A percentile compares a stretch with the other conserved stretches of the same genome.
These are phyloP conservation scores for Monosporozyma aerobia DNA, from an alignment of 805 yeast genomes.

Conservation along the genomic window DNA sequence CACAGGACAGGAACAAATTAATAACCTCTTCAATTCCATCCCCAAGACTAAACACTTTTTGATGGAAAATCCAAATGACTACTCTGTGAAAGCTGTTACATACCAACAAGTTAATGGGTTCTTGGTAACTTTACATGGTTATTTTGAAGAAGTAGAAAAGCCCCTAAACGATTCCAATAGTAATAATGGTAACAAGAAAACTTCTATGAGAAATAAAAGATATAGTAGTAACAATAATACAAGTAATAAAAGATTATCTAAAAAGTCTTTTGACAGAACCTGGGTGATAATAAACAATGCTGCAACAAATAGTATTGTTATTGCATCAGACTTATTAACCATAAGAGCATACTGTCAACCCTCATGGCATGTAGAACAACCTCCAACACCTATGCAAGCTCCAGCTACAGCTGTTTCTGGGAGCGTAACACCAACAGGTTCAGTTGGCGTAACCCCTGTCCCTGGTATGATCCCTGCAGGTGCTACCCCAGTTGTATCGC, in stretches of 20 bases:
- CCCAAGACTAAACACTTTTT: conserved; percentile 78
- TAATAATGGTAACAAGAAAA: conserved; percentile 13
- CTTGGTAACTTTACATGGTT: conserved; percentile 79
- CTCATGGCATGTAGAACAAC: conserved; percentile 39
- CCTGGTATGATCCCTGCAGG: conserved; percentile 1
- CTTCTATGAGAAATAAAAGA: conserved; percentile 19
- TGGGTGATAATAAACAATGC: conserved; percentile 60
- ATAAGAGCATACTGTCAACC: conserved; percentile 53
- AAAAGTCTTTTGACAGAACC: conserved; percentile 79
- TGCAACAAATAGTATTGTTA: conserved; percentile 46
- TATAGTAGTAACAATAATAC: conserved; percentile 24
- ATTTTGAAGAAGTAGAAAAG: conserved; percentile 56
- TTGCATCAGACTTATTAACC: conserved; percentile 76
- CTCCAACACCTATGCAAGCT: background rate
- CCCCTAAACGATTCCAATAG: conserved; percentile 36
- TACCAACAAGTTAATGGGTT: conserved; percentile 68
- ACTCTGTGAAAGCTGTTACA: conserved; percentile 72
- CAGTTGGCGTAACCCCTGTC: background rate
- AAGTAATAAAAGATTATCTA: conserved; percentile 34
- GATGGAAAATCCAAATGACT: conserved; percentile 50
- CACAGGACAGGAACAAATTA: conserved; percentile 61
- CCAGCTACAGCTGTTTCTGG: background rate
- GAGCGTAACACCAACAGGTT: conserved; percentile 6
- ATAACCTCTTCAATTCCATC: conserved; percentile 49
- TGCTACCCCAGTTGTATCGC: conserved; percentile 7